Evolutionary conservation across 441 rosid species (phyloP).

Genomic region (Eruca vesicaria): DNA sequence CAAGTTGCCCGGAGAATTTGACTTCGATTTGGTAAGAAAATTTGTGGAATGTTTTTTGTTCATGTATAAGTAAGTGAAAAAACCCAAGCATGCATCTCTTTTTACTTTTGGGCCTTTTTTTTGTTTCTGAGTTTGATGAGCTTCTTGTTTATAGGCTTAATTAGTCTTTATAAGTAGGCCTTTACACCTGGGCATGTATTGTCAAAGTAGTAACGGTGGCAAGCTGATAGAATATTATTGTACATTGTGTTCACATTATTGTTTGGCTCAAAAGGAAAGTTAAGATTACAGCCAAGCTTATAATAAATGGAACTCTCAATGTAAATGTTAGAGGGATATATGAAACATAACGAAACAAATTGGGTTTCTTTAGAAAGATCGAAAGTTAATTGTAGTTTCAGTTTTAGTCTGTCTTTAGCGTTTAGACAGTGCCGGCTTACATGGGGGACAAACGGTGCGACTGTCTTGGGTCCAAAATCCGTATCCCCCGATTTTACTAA

Average conservation of each 20-base stretch:
- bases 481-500: no score
- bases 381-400: no score
- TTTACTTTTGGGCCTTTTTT: not conserved
- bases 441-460: no score
- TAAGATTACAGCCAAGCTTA: not conserved
- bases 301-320: no score
- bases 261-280: not conserved
- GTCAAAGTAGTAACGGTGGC: not conserved
- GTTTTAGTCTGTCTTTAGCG: no score
- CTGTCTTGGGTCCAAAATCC: no score
- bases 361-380: not conserved
- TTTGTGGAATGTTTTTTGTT: constrained; percentile 1
- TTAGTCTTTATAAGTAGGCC: not conserved
- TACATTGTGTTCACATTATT: not conserved
- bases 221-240: not conserved
- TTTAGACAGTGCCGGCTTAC: no score
- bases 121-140: not conserved
- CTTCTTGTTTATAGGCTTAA: not conserved
- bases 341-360: no score
- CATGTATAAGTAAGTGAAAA: not conserved
- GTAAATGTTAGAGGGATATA: no score
- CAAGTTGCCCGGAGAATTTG: not conserved
- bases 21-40: not conserved
- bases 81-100: not conserved
- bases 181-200: not conserved